Base-by-base conservation (phyloP, 352 stramenopile genomes). In the Pythium brachiatum region DNA sequence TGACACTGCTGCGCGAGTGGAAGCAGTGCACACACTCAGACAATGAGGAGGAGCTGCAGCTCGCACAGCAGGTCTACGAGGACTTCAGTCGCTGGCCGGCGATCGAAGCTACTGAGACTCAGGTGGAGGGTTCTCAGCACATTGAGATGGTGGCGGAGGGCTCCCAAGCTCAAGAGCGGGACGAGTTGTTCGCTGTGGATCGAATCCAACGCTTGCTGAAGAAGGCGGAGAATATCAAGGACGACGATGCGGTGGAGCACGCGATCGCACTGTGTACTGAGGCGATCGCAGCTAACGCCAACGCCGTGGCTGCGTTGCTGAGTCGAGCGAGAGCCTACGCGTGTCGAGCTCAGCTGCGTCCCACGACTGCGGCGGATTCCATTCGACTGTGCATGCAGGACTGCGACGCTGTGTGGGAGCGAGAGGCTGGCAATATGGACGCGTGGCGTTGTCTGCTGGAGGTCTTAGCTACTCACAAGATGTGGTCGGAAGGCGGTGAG, bases 71-170 rank as follows among this genome's bases (percentile, higher is more conserved):
- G 20, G 68, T 81, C 0, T 79, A 70, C 36, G 59, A 75, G 18
- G 74, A 81, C 41, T 81, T 81, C 46, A 77, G 63, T 44, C 70
- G 74, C 23, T 81, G 74, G 71, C 65, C 74, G 20, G 64, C 74
- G 31, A 44, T 73, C 16, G 74, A 79, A 23, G 62, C 65, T n/a
- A 52, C 31, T 2, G 38, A 47, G 7, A 44, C 32, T 1, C 8
- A 26, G 27, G 16, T 7, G 32, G 9, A 11, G 29, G 16, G 4
- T 2, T 25, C n/a, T 9, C 41, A 48, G 16, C 29, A 62, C 44
- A 54, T 62, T 13, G 29, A 25, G 11, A 13, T 32, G 5, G 39
- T 46, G 12, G 13, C 6, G 26, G 57, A n/a, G 2, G 31, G 15
- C 6, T 27, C 23, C 0, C 7, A 18, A 11, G 29, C 5, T 34